phyloP scores from a whole-genome alignment of 805 yeast genomes.

The Blastobotrys robertii region DNA sequence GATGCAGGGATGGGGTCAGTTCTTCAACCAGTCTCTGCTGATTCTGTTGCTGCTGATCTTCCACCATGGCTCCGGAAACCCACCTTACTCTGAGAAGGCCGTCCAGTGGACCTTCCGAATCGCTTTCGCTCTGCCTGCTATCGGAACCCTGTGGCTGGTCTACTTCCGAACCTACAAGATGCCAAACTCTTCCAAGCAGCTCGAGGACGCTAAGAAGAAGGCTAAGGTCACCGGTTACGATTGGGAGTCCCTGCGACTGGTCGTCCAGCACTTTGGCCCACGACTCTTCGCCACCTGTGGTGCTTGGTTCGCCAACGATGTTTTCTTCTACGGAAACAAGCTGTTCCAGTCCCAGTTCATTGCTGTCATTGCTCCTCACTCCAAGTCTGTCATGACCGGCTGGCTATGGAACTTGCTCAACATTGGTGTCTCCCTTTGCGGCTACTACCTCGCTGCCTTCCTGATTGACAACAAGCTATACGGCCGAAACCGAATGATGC shows the following conservation, averaged over 20 bases:
- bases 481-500: slow-evolving; percentile 49
- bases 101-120: slow-evolving; percentile 28
- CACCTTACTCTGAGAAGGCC: slow-evolving; percentile 40
- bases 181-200: slow-evolving; percentile 20
- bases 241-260: slow-evolving; percentile 18
- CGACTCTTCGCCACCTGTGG: slow-evolving; percentile 51
- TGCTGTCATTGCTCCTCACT: slow-evolving; percentile 18
- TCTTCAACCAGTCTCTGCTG: slow-evolving; percentile 83
- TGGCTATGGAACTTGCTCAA: slow-evolving; percentile 44
- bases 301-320: slow-evolving; percentile 53
- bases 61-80: slow-evolving; percentile 89
- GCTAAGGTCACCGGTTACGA: slow-evolving; percentile 27
- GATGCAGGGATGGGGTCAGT: slow-evolving; percentile 94
- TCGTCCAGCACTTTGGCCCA: slow-evolving; percentile 19
- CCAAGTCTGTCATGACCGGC: slow-evolving; percentile 33
- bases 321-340: slow-evolving; percentile 48
- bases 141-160: slow-evolving; percentile 27
- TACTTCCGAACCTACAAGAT: slow-evolving; percentile 28
- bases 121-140: slow-evolving; percentile 25
- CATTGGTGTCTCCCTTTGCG: slow-evolving; percentile 48
- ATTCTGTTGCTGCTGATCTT: slow-evolving; percentile 66
- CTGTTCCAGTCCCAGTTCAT: slow-evolving; percentile 35
- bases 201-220: slow-evolving; percentile 21
- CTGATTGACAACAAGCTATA: slow-evolving; percentile 35
- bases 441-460: slow-evolving; percentile 47